Base-by-base conservation (phyloP, 2,329 filamentous ascomycete genomes). In the Fusarium sp. region DNA sequence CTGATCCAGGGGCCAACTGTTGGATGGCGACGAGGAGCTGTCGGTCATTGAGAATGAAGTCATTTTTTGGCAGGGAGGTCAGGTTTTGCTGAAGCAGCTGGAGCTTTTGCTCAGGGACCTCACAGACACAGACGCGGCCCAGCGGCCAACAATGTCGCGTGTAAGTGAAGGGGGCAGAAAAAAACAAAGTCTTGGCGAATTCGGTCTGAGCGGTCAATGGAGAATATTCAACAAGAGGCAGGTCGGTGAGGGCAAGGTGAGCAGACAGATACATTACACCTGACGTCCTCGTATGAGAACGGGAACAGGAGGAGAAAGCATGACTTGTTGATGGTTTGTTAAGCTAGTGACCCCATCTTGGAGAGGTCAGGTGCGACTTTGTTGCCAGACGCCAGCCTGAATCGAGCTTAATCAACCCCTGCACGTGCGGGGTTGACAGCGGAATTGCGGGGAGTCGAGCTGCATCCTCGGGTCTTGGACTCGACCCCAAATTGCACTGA, bases 1-100 rank as follows among this genome's bases (percentile, higher is more conserved):
- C 63, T 82, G 80, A 32, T 84, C 82, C 3, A 80, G 74, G 3
- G 79, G 73, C 80, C 80, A 81, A 63, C 76, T 79, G 66, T 74
- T 78, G 70, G 76, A 76, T 2, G 79, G 79, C 6, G 73, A 77
- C 6, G 80, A 81, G 0, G 76, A 77, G 52, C 69, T 73, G 11
- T 78, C 74, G 25, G 71, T 47, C 61, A 73, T 74, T 40, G 47
- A 56, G 35, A 71, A 63, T 14, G 68, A 71, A 43, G 63, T 25
- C 69, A 71, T 71, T 9, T 9, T 9, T 56, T 32, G 45, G 40
- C 30, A 30, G 56, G 56, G 38, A 25, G 15, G 35, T 27, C 15
- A 50, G 45, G 43, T 14, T 37, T 58, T 40, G 56, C 10, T 17
- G 30, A 30, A 50, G 40, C 58, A 47, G 20, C 38, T 33, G 22